Evolutionary conservation across 331 rosid genomes (phyloP), one percentile per base, ranked within the genome.

Genomic region (Rosa hybrid): DNA sequence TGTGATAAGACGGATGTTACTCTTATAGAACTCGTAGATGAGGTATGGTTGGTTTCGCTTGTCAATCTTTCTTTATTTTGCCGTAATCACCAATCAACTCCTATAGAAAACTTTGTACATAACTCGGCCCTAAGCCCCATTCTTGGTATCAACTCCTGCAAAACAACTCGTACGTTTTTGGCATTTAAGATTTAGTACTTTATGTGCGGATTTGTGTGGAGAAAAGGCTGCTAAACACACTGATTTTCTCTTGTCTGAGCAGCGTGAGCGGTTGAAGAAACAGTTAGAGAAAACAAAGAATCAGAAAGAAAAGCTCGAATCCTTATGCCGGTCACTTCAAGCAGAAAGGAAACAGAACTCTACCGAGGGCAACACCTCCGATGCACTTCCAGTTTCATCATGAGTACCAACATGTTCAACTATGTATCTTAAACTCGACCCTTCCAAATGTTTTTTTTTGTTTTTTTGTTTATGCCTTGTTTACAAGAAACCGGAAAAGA

Each of bases 281-380:
- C 97, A 88, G 62, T 83, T 95, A 82, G 93, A 87, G 88, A 95
- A 87, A 86, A 89, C 93, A 0, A 91, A 91, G 87, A 92, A 91
- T 41, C 97, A 95, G 89, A 95, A 95, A 77, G 96, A 88, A 59
- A 95, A 83, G 82, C 95, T 95, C 0, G 98, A 92, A 81, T 92
- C 98, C 0, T 72, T 95, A 84, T 95, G 98, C 84, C 80, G 98
- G 74, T 95, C 90, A 4, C 98, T 95, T 75, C 97, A 89, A 85
- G 98, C 98, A 63, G 98, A 95, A 81, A 90, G 98, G 91, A 95
- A 91, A 80, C 92, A 87, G 42, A 87, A 54, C 85, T 88, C 81
- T n/a, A 68, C 80, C 3, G 92, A 85, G 75, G 86, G 88, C 91
- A 87, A 83, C 83, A 88, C 78, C 84, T 77, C 88, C 10, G 90